Percentiles rank a stretch among this genome's conserved stretches.
phyloP scores from a whole-genome alignment of 495 filamentous ascomycete genomes.

The Geopyxis carbonaria region DNA sequence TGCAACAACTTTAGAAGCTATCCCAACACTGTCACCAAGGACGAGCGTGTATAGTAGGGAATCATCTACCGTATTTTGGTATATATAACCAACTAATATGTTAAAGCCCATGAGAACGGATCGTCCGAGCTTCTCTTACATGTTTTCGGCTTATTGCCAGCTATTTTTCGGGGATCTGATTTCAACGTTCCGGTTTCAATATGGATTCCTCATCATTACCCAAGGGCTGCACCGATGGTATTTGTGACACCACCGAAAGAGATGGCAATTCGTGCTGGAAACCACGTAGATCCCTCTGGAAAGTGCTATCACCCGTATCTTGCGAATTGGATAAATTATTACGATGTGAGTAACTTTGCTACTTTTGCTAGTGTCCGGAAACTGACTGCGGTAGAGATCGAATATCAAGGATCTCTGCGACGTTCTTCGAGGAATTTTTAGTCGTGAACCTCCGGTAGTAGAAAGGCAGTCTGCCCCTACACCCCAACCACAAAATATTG shows the following conservation, averaged over 20 bases:
- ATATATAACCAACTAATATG: conserved; percentile 9
- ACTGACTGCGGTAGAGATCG: conserved; percentile 44
- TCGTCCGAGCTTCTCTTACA: conserved; percentile 72
- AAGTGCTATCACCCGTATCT: conserved; percentile 92
- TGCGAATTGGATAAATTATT: conserved; percentile 69
- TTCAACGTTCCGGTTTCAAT: conserved; percentile 83
- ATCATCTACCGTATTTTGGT: conserved; percentile 2
- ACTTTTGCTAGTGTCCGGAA: not conserved
- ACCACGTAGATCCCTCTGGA: conserved; percentile 89
- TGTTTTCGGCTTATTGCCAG: conserved; percentile 72
- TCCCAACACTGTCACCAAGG: conserved; percentile 69
- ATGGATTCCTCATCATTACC: conserved; percentile 94
- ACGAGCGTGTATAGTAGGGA: conserved; percentile 96
- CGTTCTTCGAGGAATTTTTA: conserved; percentile 72
- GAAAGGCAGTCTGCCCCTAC: conserved; percentile 38
- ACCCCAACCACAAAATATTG: conserved; percentile 30
- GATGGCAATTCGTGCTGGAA: conserved; percentile 79
- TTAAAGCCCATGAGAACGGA: conserved; percentile 72
- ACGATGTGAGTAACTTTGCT: conserved; percentile 45
- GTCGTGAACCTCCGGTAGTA: conserved; percentile 83
- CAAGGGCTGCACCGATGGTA: conserved; percentile 61
- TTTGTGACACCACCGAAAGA: conserved; percentile 78
- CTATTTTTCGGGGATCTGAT: conserved; percentile 67
- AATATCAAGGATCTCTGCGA: conserved; percentile 63
- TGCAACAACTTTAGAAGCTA: conserved; percentile 60